Conservation (phyloP, 306 rosid genomes). For the Senna siamea region DNA sequence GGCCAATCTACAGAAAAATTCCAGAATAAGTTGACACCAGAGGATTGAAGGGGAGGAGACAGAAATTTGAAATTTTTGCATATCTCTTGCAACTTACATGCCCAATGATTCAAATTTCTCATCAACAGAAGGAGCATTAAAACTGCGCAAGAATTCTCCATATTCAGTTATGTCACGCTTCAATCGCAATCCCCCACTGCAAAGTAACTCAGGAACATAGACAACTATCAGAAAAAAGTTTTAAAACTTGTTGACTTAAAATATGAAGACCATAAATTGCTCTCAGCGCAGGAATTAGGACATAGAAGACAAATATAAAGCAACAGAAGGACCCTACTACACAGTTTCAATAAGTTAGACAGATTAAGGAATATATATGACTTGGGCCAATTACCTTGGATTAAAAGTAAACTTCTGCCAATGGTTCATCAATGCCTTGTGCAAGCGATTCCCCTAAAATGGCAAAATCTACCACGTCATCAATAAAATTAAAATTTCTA, state of each 20-base stretch:
- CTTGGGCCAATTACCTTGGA: conserved; percentile 59
- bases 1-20: conserved; percentile 56
- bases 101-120: conserved; percentile 76
- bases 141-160: conserved; percentile 72
- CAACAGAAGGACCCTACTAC: neutral
- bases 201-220: conserved; percentile 24
- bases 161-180: conserved; percentile 84
- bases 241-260: neutral
- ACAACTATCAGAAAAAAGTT: neutral
- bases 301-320: neutral
- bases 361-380: conserved; percentile 16
- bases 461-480: neutral
- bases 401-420: conserved; percentile 76
- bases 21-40: conserved; percentile 22
- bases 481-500: conserved; percentile 1
- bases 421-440: conserved; percentile 64
- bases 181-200: conserved; percentile 70
- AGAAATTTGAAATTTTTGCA: conserved; percentile 16
- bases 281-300: neutral
- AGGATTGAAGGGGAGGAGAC: neutral
- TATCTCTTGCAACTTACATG: conserved; percentile 54
- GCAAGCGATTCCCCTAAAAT: conserved; percentile 66
- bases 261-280: neutral
- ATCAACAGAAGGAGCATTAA: conserved; percentile 48
- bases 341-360: conserved; percentile 9